phyloP scores from a whole-genome alignment of 345 rosid genomes.

The Ceriops zippeliana region DNA sequence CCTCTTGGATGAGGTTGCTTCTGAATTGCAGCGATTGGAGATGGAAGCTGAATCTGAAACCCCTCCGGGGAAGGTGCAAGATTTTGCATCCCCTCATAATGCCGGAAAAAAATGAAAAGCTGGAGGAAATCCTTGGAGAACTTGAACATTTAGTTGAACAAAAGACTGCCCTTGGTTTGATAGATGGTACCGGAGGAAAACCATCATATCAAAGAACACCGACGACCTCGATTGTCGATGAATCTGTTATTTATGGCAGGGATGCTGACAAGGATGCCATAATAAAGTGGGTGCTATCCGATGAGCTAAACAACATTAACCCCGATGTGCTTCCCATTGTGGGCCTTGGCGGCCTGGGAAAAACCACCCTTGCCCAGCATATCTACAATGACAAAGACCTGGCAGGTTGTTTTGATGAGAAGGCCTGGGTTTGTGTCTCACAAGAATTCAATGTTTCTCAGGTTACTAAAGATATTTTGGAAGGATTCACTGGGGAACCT shows the following conservation, averaged over 20 bases:
- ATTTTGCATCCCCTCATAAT: background rate
- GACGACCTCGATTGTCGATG: slow-evolving; percentile 14
- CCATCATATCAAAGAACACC: slow-evolving; percentile 1
- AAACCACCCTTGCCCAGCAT: slow-evolving; percentile 14
- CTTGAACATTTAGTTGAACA: slow-evolving; percentile 16
- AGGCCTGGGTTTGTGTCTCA: slow-evolving; percentile 9
- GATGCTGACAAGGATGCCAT: slow-evolving; percentile 7
- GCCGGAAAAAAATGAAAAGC: background rate
- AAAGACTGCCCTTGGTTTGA: slow-evolving; percentile 18
- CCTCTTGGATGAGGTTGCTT: slow-evolving; percentile 11
- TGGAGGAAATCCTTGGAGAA: slow-evolving; percentile 6
- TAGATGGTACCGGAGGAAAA: slow-evolving; percentile 6
- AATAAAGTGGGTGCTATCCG: background rate
- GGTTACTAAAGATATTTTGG: slow-evolving; percentile 1
- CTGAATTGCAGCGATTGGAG: background rate
- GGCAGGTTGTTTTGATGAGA: background rate
- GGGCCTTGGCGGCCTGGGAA: slow-evolving; percentile 8
- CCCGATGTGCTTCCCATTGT: background rate
- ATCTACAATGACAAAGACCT: background rate
- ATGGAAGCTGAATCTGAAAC: background rate
- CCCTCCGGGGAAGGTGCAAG: background rate
- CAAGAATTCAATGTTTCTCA: background rate
- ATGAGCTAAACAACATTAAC: background rate
- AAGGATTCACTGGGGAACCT: background rate
- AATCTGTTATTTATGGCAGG: background rate